Evolutionary conservation across 202 grass and related monocot genomes (phyloP), one percentile per base, ranked within the genome.

Genomic region (Hordeum pubiflorum): DNA sequence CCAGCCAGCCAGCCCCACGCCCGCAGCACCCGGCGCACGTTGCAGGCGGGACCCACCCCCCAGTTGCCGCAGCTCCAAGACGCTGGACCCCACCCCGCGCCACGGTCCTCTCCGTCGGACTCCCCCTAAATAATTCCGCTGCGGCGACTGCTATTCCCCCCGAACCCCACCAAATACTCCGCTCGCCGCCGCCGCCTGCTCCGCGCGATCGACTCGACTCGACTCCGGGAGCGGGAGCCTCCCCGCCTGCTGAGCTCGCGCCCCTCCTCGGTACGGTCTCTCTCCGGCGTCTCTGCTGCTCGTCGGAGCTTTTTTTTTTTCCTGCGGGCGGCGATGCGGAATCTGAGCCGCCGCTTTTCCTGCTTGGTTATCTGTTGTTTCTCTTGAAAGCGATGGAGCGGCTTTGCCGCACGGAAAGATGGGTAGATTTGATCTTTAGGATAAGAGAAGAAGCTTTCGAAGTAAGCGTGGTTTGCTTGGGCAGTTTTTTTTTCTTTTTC

Each of bases 1-100:
- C 3, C 9, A 31, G 0, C 0, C 0, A 0, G 69, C 2, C 10
- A n/a, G 0, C 0, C 0, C 0, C 0, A 7, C 3, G 0, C 12
- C 3, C 5, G 4, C 5, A 32, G 3, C 15, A 13, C 0, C 0
- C 0, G 0, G 60, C 74, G 10, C 59, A 6, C 67, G 20, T 41
- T 55, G 76, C 61, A 29, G 2, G 10, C 0, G 2, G 9, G 80
- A 0, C 39, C 86, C 59, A 32, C 4, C 8, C 20, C 20, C 18
- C 72, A 71, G 63, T 52, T 20, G 5, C 44, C 11, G n/a, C 10
- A 14, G 7, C 23, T 44, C 14, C 12, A 12, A 46, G 43, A 38
- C 36, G 36, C 4, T 7, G 22, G 10, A 36, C 6, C 62, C 31
- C 65, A 6, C 34, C 1, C 44, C 41, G 12, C 26, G 5, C 33